Evolutionary conservation across 2,329 filamentous ascomycete genomes (phyloP).

Genomic region (Drechslerella coelobrocha): DNA sequence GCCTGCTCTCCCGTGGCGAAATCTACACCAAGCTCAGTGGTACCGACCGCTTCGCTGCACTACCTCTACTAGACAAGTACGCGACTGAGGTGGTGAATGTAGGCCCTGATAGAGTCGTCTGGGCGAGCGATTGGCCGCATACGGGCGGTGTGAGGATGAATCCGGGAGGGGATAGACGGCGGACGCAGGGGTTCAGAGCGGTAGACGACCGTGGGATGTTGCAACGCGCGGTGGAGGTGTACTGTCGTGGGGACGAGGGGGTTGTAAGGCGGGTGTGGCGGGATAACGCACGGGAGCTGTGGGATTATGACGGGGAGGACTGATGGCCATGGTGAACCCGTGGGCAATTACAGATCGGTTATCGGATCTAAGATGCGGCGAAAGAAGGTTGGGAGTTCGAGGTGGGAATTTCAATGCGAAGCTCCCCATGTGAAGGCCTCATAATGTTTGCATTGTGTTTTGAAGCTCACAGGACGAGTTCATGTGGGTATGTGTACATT

Average conservation of each 20-base stretch:
- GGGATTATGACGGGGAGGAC: slow-evolving; percentile 48
- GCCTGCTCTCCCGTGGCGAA: slow-evolving; percentile 47
- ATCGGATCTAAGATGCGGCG: no score
- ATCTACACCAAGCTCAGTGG: slow-evolving; percentile 55
- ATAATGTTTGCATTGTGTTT: no score
- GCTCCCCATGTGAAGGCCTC: no score
- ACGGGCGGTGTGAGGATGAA: slow-evolving; percentile 52
- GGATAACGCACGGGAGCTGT: slow-evolving; percentile 52
- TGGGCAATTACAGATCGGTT: no score
- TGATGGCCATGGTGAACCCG: slow-evolving; percentile 18
- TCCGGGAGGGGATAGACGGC: slow-evolving; percentile 51
- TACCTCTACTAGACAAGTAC: slow-evolving; percentile 52
- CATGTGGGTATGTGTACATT: no score
- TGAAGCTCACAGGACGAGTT: no score
- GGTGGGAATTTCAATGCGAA: no score
- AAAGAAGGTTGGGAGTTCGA: no score
- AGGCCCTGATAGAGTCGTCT: slow-evolving; percentile 53
- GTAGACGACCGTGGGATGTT: slow-evolving; percentile 49
- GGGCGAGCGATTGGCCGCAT: slow-evolving; percentile 54
- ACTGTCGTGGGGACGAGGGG: slow-evolving; percentile 48
- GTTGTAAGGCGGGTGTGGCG: slow-evolving; percentile 53
- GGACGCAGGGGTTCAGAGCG: slow-evolving; percentile 51
- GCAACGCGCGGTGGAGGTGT: slow-evolving; percentile 27
- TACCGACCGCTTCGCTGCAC: slow-evolving; percentile 53
- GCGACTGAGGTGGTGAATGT: slow-evolving; percentile 51